Conservation (phyloP, 2,329 filamentous ascomycete species). For the Didymella arachidicola region DNA sequence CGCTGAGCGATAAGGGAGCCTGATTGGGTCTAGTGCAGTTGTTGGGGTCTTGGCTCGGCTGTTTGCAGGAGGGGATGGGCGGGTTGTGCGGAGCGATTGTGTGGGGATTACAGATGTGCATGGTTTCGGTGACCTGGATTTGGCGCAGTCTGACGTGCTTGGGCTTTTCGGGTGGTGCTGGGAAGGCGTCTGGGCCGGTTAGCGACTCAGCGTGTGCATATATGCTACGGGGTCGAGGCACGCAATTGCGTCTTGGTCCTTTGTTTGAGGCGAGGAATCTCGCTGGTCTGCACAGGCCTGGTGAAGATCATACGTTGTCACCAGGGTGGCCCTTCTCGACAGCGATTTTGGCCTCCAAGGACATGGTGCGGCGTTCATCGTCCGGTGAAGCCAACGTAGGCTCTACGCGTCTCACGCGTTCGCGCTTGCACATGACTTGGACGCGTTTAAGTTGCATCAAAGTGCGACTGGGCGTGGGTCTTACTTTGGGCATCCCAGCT, state of each 20-base stretch:
- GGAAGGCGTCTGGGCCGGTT: constrained; percentile 6
- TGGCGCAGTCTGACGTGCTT: constrained; percentile 4
- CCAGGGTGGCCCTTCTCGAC: constrained; percentile 8
- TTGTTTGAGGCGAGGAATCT: constrained; percentile 3
- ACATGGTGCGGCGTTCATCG: background rate
- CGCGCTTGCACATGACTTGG: constrained; percentile 30
- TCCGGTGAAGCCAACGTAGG: constrained; percentile 1
- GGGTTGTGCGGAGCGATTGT: constrained; percentile 12
- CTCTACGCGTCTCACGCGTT: constrained; percentile 34
- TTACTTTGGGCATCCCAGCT: constrained; percentile 20
- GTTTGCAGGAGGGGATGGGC: constrained; percentile 17
- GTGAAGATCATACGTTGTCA: constrained; percentile 2
- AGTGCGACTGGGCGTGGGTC: constrained; percentile 15
- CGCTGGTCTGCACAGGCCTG: constrained; percentile 4
- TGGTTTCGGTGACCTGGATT: background rate
- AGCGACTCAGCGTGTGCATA: constrained; percentile 10
- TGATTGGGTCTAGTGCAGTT: constrained; percentile 1
- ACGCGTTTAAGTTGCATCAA: constrained; percentile 24
- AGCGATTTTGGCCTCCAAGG: constrained; percentile 3
- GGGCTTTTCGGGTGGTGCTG: background rate
- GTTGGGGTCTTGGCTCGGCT: constrained; percentile 5
- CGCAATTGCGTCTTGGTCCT: constrained; percentile 5
- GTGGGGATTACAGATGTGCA: constrained; percentile 15
- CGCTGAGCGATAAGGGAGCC: constrained; percentile 10
- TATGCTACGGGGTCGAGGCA: constrained; percentile 1